Conservation (phyloP, 345 rosid genomes). For the Bruguiera gymnorhiza region DNA sequence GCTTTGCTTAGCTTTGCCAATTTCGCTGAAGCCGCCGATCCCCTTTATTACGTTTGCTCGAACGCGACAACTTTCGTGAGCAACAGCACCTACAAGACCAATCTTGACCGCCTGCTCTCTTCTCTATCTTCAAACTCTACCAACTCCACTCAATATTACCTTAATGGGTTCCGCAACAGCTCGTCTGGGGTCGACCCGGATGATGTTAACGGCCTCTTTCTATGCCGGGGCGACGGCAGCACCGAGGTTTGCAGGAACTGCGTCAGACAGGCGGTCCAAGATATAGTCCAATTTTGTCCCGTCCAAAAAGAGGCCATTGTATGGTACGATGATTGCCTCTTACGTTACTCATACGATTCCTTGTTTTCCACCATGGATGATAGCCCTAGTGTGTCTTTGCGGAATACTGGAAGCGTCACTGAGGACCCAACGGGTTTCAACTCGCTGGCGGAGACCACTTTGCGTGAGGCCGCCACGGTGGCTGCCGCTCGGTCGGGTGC, state of each 20-base stretch:
- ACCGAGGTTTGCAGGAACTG: constrained; percentile 18
- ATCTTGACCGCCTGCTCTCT: constrained; percentile 22
- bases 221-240: constrained; percentile 36
- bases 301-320: constrained; percentile 11
- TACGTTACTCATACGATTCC: constrained; percentile 25
- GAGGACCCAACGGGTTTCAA: constrained; percentile 7
- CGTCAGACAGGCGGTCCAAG: constrained; percentile 9
- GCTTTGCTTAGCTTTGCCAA: no score
- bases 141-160: not conserved
- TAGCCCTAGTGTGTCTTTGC: accelerated
- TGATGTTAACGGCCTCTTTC: constrained; percentile 27
- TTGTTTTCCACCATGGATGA: not conserved
- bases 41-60: not conserved
- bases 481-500: constrained; percentile 25
- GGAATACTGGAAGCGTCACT: constrained; percentile 2
- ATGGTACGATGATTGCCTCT: constrained; percentile 36
- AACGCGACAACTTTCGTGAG: constrained; percentile 13
- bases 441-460: not conserved
- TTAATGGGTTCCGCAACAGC: constrained; percentile 21
- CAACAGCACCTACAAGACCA: constrained; percentile 19
- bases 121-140: constrained; percentile 25
- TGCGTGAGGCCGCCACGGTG: constrained; percentile 8
- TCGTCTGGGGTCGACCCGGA: constrained; percentile 16
- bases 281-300: constrained; percentile 22
- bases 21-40: not conserved